phyloP scores from a whole-genome alignment of 352 stramenopile genomes.

The Pilasporangium apinafurcum region DNA sequence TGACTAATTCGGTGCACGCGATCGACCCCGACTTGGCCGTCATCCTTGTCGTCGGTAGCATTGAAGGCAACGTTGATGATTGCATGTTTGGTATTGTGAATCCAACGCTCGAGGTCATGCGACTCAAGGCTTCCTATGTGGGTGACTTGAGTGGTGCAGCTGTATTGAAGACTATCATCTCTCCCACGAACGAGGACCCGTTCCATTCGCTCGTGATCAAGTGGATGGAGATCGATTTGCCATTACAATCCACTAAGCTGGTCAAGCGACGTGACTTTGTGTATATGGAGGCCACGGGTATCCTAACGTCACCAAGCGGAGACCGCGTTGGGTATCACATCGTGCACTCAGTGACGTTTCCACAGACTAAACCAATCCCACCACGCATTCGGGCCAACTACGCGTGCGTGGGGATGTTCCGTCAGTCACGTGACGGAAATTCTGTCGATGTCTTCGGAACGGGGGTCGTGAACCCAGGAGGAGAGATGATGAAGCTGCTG shows the following conservation, averaged over 20 bases:
- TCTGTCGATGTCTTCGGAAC: neutral
- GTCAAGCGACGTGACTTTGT: constrained; percentile 9
- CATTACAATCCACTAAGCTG: neutral
- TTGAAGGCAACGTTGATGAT: constrained; percentile 7
- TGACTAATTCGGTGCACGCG: neutral
- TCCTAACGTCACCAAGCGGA: neutral
- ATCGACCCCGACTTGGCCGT: constrained; percentile 6
- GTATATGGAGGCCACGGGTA: constrained; percentile 9
- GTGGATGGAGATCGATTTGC: constrained; percentile 5
- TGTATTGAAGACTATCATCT: neutral
- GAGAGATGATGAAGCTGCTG: neutral
- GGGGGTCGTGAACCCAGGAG: neutral
- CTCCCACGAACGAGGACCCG: neutral
- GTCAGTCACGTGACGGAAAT: neutral
- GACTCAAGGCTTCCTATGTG: constrained; percentile 4
- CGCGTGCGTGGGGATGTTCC: constrained; percentile 2
- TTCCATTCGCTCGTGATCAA: constrained; percentile 9
- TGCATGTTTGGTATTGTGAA: constrained; percentile 7
- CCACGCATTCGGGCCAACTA: constrained; percentile 1
- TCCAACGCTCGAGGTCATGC: neutral
- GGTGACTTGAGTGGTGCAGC: neutral
- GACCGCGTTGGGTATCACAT: constrained; percentile 7
- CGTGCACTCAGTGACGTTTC: constrained; percentile 9
- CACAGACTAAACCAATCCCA: constrained; percentile 2
- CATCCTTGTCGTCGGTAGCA: constrained; percentile 1